These are phyloP conservation scores for Malus sieversii DNA, from an alignment of 306 rosid genomes.

Conservation along the genomic window DNA sequence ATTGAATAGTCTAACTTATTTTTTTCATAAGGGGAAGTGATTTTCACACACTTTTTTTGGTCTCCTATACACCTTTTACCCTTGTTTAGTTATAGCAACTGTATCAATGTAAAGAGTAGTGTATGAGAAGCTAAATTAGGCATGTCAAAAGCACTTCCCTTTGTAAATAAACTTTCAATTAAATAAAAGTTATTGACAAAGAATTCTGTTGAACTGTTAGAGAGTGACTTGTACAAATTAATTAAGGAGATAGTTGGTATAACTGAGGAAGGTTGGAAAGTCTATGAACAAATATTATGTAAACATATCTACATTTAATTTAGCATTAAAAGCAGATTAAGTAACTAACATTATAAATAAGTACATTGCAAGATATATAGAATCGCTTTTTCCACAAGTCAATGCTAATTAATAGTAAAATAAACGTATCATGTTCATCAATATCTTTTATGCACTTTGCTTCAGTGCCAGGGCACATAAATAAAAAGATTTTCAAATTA, in stretches of 20 bases:
- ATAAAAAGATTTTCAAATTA: not conserved
- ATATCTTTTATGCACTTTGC: not conserved
- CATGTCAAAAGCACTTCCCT: no score
- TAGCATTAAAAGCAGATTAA: not conserved
- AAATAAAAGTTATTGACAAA: not conserved
- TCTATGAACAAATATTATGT: not conserved
- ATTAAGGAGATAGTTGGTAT: not conserved
- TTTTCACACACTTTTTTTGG: no score
- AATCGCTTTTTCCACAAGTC: not conserved
- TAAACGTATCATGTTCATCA: not conserved
- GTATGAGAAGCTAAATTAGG: no score
- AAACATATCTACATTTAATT: not conserved
- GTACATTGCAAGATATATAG: constrained; percentile 1
- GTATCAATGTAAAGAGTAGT: no score
- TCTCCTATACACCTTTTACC: no score
- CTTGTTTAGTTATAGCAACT: no score
- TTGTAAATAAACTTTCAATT: not conserved
- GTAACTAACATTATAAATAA: not conserved
- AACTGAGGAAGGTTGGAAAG: not conserved
- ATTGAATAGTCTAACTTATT: not conserved
- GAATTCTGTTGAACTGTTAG: not conserved
- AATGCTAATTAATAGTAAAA: not conserved
- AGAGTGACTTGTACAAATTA: not conserved
- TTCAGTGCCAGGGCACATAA: not conserved
- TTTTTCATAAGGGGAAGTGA: no score